A percentile compares a stretch with the other conserved stretches of the same genome.
Conservation (phyloP, 106 monocot genomes). For the Triglochin maritima region DNA sequence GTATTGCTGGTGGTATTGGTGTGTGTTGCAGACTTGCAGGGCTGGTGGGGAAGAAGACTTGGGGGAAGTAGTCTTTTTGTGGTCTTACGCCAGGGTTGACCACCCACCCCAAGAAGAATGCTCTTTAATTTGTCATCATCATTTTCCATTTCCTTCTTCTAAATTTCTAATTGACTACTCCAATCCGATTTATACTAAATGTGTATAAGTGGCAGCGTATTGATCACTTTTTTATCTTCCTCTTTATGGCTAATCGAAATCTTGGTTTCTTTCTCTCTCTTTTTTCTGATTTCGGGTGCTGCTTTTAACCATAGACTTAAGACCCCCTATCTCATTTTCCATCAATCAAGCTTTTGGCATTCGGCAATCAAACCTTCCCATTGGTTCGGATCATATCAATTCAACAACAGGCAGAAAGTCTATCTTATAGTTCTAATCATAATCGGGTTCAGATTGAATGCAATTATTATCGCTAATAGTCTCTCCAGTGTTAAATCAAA, state of each 20-base stretch:
- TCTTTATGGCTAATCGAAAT: not conserved
- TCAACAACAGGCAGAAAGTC: no score
- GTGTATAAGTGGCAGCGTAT: constrained; percentile 3
- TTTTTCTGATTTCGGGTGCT: no score
- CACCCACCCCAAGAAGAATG: not conserved
- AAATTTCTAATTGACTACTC: not conserved
- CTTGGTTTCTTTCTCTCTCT: no score
- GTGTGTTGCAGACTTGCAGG: no score
- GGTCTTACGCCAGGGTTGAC: not conserved
- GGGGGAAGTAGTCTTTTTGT: not conserved
- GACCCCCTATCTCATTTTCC: no score
- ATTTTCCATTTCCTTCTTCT: not conserved
- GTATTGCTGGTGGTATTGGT: not conserved
- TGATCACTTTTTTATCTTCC: not conserved
- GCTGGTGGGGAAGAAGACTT: not conserved
- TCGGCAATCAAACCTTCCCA: no score
- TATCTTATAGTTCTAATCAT: no score
- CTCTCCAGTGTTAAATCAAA: not conserved
- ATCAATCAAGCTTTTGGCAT: no score
- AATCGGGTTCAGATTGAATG: no score
- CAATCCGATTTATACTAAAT: not conserved
- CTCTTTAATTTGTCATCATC: not conserved
- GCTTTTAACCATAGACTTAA: no score
- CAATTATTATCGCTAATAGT: no score
- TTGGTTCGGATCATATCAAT: no score